Percentiles rank a stretch among this genome's conserved stretches.
phyloP scores from a whole-genome alignment of 345 rosid species.

The Rhodamnia rubescens region DNA sequence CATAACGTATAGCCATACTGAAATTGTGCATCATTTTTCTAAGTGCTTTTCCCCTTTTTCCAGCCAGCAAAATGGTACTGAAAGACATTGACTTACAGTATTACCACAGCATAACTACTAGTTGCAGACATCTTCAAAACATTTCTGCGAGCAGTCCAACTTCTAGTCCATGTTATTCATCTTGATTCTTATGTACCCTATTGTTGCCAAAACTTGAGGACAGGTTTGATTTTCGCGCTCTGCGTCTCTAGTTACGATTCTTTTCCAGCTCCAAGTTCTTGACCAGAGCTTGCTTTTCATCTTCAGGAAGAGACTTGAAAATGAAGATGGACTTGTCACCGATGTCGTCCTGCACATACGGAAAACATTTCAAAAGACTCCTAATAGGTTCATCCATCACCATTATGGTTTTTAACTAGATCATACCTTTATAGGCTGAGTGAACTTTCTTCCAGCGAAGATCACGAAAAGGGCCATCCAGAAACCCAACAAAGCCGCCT shows the following conservation, averaged over 20 bases:
- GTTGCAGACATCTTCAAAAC: background rate
- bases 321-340: conserved; percentile 92
- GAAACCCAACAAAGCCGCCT: conserved; percentile 58
- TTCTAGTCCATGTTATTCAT: background rate
- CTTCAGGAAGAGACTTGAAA: conserved; percentile 69
- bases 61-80: background rate
- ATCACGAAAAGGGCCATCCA: conserved; percentile 76
- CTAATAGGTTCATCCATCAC: background rate
- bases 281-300: conserved; percentile 56
- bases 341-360: conserved; percentile 62
- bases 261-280: conserved; percentile 55
- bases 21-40: background rate
- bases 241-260: background rate
- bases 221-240: background rate
- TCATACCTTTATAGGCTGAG: conserved; percentile 80
- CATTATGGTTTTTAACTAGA: background rate
- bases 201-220: background rate
- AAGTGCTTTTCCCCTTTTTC: background rate
- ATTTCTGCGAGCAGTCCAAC: background rate
- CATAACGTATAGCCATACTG: background rate
- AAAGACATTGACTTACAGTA: background rate
- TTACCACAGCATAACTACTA: background rate
- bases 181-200: background rate
- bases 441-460: conserved; percentile 90
- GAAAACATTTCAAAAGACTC: background rate